Evolutionary conservation across 495 filamentous ascomycete genomes (phyloP), one percentile per base, ranked within the genome.

Genomic region (Neurospora sp.): DNA sequence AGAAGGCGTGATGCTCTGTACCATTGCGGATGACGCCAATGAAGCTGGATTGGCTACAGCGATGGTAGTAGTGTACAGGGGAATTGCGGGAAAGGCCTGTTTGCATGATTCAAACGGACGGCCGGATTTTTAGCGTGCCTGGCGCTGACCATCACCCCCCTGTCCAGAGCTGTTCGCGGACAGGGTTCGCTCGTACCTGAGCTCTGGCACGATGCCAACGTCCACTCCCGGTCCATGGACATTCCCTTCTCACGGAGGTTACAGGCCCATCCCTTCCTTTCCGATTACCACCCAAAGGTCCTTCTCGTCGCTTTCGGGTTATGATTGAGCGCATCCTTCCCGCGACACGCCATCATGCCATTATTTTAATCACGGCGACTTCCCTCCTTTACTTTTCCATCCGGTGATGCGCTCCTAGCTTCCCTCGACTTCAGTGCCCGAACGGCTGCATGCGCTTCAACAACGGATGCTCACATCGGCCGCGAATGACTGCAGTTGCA

Each of bases 331-430:
- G 34, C 70, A 9, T 15, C 15, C 70, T 43, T 69, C 17, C 37
- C 54, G 28, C 28, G 54, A 66, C 54, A 59, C 28, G 15, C 54
- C 37, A 40, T 43, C 70, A 74, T 74, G 73, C 28, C 54, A 3
- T 31, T 10, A 19, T 34, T 66, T 34, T 19, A 66, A 66, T 34
- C 54, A 66, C 15, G 15, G 54, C 73, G 39, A 72, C 70, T 42
- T n/a, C 69, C 69, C 28, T 54, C 38, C 31, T 38, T 6, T 15
- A 39, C 39, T 6, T 31, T 66, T 37, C 43, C 43, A 2, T 40
- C 38, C 17, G 70, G 74, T 76, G 74, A 76, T 76, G 74, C 74
- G 9, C 73, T 71, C 71, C 39, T 31, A 66, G 28, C 54, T 34
- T 28, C 7, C 54, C 54, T 34, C 28, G 54, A 66, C 28, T 36